Evolutionary conservation across 495 filamentous ascomycete genomes (phyloP).

Genomic region (Hamigera avellanea): DNA sequence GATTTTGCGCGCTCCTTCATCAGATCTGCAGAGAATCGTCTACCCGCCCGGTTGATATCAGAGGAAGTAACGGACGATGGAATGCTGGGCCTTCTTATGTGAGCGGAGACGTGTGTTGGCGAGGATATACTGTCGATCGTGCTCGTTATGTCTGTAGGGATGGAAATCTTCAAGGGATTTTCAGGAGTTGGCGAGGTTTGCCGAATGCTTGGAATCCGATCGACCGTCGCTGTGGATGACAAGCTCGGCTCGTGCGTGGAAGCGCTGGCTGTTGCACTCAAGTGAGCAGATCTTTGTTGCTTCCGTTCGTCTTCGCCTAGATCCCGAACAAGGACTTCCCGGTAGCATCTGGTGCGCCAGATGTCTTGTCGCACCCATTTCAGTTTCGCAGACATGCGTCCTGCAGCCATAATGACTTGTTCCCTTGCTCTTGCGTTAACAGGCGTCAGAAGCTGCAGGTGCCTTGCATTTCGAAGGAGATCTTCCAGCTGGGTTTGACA

Average conservation of each 20-base stretch:
- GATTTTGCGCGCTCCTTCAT: slow-evolving; percentile 20
- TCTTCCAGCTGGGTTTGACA: slow-evolving; percentile 67
- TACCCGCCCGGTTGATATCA: slow-evolving; percentile 16
- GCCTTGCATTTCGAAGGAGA: slow-evolving; percentile 81
- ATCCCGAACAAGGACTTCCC: slow-evolving; percentile 75
- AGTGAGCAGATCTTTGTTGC: slow-evolving; percentile 6
- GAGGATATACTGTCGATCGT: slow-evolving; percentile 7
- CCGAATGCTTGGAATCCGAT: slow-evolving; percentile 9
- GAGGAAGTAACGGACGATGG: slow-evolving; percentile 21
- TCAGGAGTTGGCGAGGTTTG: slow-evolving; percentile 5
- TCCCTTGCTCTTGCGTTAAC: slow-evolving; percentile 81
- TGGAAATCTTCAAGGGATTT: not conserved
- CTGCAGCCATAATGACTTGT: slow-evolving; percentile 72
- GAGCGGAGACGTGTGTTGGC: slow-evolving; percentile 12
- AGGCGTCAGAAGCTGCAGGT: slow-evolving; percentile 79
- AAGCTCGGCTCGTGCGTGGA: slow-evolving; percentile 14
- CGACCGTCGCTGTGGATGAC: slow-evolving; percentile 9
- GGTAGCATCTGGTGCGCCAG: slow-evolving; percentile 83
- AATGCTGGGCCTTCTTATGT: slow-evolving; percentile 26
- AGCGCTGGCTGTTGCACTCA: slow-evolving; percentile 3
- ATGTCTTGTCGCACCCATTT: slow-evolving; percentile 92
- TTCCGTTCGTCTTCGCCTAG: slow-evolving; percentile 57
- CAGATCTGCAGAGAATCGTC: slow-evolving; percentile 18
- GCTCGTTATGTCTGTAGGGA: slow-evolving; percentile 1
- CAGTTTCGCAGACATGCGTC: slow-evolving; percentile 73